Base-by-base conservation (phyloP, 306 rosid species). In the Trichosanthes truncata region DNA sequence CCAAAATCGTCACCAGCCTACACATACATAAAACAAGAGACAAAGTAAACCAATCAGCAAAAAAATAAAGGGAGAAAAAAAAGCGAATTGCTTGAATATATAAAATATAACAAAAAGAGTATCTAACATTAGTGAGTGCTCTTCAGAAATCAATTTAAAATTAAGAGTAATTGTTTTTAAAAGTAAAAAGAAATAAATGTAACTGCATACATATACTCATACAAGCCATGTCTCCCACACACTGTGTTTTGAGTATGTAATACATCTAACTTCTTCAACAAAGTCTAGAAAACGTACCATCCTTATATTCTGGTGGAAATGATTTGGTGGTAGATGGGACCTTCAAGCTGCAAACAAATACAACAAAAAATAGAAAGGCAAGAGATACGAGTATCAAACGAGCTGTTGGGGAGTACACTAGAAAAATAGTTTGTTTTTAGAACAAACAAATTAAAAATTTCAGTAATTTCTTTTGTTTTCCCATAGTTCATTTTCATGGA, bases 1-100 rank as follows among this genome's bases (percentile, higher is more conserved):
- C 86, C 97, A 85, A 91, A 92, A 81, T 85, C 68, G 77, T 82
- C 88, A 43, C 83, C 94, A 71, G 76, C 89, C 98, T 94, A 90
- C 89, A 79, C 38, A 65, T 94, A 89, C 89, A 80, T 38, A 52
- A 60, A 63, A 76, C 55, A 78, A 84, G 51, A 45, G 12, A 43
- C 77, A 55, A 26, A 26, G 53, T 73, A 21, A 76, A 84, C 53
- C 38, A 51, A 46, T 56, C 56, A 71, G 38, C 3, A 43, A 69
- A 21, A 29, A 45, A 43, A 12, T 26, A 68, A 68, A 5, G 31
- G 52, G 15, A 23, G 53, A 25, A 45, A 73, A 48, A 52, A 73
- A 45, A 15, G 23, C 59, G 26, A 46, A 72, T 45, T 25, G 11
- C 1, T 15, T 48, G 14, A 52, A 48, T 46, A 26, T 73, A 46